Conservation (phyloP, 1,139 yeast species). For the Saccharomyces pastorianus region DNA sequence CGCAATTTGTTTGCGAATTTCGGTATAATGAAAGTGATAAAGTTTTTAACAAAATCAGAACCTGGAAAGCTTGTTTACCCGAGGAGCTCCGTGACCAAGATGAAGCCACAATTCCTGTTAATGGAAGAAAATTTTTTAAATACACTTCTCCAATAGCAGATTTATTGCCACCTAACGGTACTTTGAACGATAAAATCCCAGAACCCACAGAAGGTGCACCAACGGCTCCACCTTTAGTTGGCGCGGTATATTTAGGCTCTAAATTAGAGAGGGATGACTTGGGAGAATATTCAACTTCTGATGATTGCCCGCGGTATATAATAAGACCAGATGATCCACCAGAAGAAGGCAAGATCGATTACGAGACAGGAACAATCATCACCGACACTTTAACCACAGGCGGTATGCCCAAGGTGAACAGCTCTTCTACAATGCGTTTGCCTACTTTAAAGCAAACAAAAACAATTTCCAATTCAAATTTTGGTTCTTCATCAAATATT, state of each 20-base stretch:
- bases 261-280: conserved; percentile 68
- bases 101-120: conserved; percentile 68
- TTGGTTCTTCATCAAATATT: conserved; percentile 3
- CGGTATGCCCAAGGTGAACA: conserved; percentile 16
- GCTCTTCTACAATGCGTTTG: conserved; percentile 17
- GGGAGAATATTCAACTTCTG: conserved; percentile 58
- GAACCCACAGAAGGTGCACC: conserved; percentile 69
- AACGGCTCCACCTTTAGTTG: conserved; percentile 85
- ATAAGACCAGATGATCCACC: conserved; percentile 37
- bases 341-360: conserved; percentile 30
- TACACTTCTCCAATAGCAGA: conserved; percentile 79
- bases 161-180: conserved; percentile 64
- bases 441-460: conserved; percentile 16
- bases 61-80: conserved; percentile 98
- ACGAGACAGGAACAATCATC: conserved; percentile 27
- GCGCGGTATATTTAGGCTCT: conserved; percentile 78
- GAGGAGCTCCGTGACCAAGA: conserved; percentile 86
- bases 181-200: conserved; percentile 65
- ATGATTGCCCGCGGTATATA: conserved; percentile 57
- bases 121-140: conserved; percentile 53
- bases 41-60: conserved; percentile 85
- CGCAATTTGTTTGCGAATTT: conserved; percentile 88
- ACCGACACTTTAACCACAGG: conserved; percentile 19
- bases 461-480: conserved; percentile 4
- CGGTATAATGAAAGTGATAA: conserved; percentile 87